Evolutionary conservation across 805 yeast species (phyloP).

Genomic region (Ogataea polymorpha): DNA sequence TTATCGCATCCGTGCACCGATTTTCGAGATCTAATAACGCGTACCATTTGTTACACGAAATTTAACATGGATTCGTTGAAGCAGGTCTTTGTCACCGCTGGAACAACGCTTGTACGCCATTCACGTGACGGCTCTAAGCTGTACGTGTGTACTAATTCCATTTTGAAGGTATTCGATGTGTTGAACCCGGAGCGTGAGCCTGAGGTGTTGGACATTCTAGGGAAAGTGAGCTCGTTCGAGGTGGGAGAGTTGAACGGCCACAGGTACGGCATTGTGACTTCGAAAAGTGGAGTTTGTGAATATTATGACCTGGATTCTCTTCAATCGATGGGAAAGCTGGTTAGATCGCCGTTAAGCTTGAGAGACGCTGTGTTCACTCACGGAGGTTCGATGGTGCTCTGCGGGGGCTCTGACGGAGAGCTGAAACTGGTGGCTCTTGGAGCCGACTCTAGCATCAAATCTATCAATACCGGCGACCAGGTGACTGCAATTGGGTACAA

Average conservation of each 20-base stretch:
- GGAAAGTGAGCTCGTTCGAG: conserved; percentile 43
- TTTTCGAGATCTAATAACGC: conserved; percentile 4
- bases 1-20: conserved; percentile 11
- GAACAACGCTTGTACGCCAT: conserved; percentile 23
- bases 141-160: conserved; percentile 52
- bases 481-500: conserved; percentile 55
- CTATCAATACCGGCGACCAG: conserved; percentile 49
- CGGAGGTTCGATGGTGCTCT: conserved; percentile 52
- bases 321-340: conserved; percentile 30
- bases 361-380: conserved; percentile 58
- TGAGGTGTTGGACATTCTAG: conserved; percentile 49
- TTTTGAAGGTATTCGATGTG: conserved; percentile 50
- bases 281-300: conserved; percentile 43
- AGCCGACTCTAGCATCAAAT: conserved; percentile 30
- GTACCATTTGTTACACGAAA: conserved; percentile 1
- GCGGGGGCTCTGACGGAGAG: conserved; percentile 68
- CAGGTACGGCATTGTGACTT: conserved; percentile 32
- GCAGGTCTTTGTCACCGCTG: conserved; percentile 31
- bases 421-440: conserved; percentile 46
- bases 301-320: conserved; percentile 33
- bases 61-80: conserved; percentile 26
- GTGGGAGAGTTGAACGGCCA: conserved; percentile 20
- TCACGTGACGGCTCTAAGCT: conserved; percentile 33
- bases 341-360: conserved; percentile 45
- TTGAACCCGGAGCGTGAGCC: conserved; percentile 58